Evolutionary conservation across 306 rosid species (phyloP), one percentile per base, ranked within the genome.

Genomic region (Trifolium pratense): DNA sequence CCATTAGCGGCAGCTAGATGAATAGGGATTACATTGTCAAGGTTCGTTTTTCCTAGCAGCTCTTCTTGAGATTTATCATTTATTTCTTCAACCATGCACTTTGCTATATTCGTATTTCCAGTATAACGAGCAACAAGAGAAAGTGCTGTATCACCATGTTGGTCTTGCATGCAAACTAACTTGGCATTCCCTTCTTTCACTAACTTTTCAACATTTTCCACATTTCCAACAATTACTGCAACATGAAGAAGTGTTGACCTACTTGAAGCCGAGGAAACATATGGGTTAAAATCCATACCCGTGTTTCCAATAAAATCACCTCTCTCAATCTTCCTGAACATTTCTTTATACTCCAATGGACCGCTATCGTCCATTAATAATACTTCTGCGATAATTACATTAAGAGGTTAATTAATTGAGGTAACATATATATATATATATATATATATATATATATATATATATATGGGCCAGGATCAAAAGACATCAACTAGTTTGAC

Each of bases 231-330:
- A 6, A 65, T 53, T 17, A 49, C 67, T 18, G 82, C 82, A 9
- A 14, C 13, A 7, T 78, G 82, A 20, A 78, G 73, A 14, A 66
- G 16, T 1, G 74, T 71, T 2, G 45, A 39, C 20, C 68, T 64
- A 0, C 34, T 31, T 31, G 61, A 26, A 6, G 15, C 13, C 7
- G 68, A 32, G 2, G 17, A 15, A 0, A 43, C 17, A 7, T 20
- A 8, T 53, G 8, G 11, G 2, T 5, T 11, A 2, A 18, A 17
- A 1, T 39, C 45, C 13, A 9, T 39, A 39, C 13, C 45, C 3
- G 3, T 39, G 12, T 39, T 39, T 39, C 45, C 45, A 39, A 39
- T 39, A 39, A 11, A 11, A 0, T 10, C 12, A 39, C 45, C 45
- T 39, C 45, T 39, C 45, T 9, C 12, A 10, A 10, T 11, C 45